A percentile compares a stretch with the other conserved stretches of the same genome.
phyloP scores from a whole-genome alignment of 768 basidiomycete genomes.

The Calvatia gigantea region DNA sequence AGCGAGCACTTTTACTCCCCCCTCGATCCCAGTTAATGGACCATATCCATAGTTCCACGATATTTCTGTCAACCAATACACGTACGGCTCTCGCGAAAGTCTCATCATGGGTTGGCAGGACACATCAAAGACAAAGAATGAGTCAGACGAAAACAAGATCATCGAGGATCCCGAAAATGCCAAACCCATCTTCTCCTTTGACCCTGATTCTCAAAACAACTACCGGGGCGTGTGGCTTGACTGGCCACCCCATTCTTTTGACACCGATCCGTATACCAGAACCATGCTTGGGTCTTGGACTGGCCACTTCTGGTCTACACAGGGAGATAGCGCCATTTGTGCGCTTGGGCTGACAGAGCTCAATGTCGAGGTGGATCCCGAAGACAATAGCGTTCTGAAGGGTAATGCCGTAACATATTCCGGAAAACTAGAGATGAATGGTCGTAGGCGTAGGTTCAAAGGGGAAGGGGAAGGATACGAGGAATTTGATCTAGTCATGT shows the following conservation, averaged over 20 bases:
- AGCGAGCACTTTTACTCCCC: neutral
- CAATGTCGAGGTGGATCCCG: neutral
- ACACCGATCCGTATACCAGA: neutral
- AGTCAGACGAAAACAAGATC: neutral
- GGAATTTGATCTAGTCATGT: conserved; percentile 6
- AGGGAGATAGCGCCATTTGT: neutral
- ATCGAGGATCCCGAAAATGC: neutral
- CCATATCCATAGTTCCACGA: neutral
- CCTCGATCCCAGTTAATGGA: neutral
- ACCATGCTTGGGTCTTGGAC: neutral
- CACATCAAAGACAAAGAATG: conserved; percentile 1
- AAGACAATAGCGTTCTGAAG: neutral
- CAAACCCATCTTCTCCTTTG: conserved; percentile 2
- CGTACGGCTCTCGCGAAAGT: neutral
- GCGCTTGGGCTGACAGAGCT: conserved; percentile 1
- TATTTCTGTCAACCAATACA: neutral
- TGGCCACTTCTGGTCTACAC: neutral
- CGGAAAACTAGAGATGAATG: neutral
- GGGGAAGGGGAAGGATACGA: neutral
- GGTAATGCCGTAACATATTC: neutral
- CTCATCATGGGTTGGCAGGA: conserved; percentile 1
- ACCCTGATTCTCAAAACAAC: neutral
- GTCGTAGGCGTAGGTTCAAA: neutral
- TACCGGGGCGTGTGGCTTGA: neutral
- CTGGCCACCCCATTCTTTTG: conserved; percentile 7